These are phyloP conservation scores for Saururus chinensis DNA, from an alignment of 164 flowering plant genomes.

Conservation along the genomic window DNA sequence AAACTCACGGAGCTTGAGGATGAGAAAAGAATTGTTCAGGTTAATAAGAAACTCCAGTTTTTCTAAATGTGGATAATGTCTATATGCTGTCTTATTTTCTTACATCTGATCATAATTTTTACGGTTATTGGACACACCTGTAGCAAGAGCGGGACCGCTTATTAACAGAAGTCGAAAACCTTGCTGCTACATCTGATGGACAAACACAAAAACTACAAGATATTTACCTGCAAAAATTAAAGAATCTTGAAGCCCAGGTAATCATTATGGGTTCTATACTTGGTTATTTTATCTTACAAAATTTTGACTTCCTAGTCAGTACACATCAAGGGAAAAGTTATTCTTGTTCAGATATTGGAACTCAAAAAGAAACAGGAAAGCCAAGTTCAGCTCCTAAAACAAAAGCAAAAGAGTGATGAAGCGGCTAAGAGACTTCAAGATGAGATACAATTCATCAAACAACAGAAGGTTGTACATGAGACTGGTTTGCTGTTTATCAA, in stretches of 20 bases:
- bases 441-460: slow-evolving; percentile 90
- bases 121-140: slow-evolving; percentile 3
- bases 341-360: slow-evolving; percentile 56
- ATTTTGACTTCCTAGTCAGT: background rate
- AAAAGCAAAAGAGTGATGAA: slow-evolving; percentile 97
- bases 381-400: slow-evolving; percentile 88
- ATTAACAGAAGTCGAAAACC: slow-evolving; percentile 78
- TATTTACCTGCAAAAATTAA: slow-evolving; percentile 71
- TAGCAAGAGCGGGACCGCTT: slow-evolving; percentile 90
- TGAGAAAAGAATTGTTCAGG: slow-evolving; percentile 89
- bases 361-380: slow-evolving; percentile 95
- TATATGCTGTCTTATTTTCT: no score
- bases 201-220: slow-evolving; percentile 91
- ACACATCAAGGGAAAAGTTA: background rate
- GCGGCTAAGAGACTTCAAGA: slow-evolving; percentile 89
- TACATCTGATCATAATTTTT: no score
- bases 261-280: background rate
- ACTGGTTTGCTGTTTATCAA: background rate
- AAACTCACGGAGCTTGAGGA: slow-evolving; percentile 90
- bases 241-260: slow-evolving; percentile 93
- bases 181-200: slow-evolving; percentile 73
- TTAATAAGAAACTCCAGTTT: slow-evolving; percentile 14
- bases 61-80: no score
- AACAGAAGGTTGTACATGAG: slow-evolving; percentile 61
- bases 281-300: background rate